These are phyloP conservation scores for Drosera spatulata DNA, from an alignment of 179 eudicot genomes.

Conservation along the genomic window DNA sequence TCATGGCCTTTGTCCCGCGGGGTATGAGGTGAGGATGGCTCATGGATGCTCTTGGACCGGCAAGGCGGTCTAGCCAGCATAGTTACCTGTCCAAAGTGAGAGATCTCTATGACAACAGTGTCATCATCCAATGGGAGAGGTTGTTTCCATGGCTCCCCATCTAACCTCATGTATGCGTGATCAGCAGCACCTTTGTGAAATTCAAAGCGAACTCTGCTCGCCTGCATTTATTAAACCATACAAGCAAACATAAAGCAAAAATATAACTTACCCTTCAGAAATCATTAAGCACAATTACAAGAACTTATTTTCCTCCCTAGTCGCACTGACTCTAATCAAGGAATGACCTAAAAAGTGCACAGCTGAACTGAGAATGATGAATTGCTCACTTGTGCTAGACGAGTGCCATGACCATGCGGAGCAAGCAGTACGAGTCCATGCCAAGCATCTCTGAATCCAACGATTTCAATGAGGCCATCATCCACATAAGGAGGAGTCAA, in stretches of 20 bases:
- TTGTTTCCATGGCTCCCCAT: constrained; percentile 98
- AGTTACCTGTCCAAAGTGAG: constrained; percentile 64
- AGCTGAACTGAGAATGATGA: not conserved
- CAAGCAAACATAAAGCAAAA: not conserved
- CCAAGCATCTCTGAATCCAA: constrained; percentile 98
- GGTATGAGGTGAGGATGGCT: constrained; percentile 29
- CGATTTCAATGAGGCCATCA: constrained; percentile 86
- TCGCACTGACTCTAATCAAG: no score
- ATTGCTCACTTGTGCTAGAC: constrained; percentile 80
- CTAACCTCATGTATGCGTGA: constrained; percentile 81
- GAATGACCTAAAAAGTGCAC: not conserved
- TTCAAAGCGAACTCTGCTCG: constrained; percentile 62
- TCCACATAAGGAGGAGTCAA: constrained; percentile 86
- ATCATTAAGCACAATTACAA: no score
- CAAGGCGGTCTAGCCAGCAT: constrained; percentile 62
- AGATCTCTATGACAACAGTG: constrained; percentile 66
- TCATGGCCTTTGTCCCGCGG: no score
- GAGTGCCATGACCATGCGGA: constrained; percentile 96
- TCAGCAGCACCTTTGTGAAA: constrained; percentile 74
- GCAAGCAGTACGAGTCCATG: constrained; percentile 86
- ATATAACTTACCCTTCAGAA: no score
- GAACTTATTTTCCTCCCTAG: no score
- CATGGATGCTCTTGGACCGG: constrained; percentile 41
- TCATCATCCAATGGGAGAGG: constrained; percentile 78
- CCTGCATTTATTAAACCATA: constrained; percentile 22